These are phyloP conservation scores for Rhizoclosmatium globosum DNA, from an alignment of 192 early-diverging fungal genomes.

Conservation along the genomic window DNA sequence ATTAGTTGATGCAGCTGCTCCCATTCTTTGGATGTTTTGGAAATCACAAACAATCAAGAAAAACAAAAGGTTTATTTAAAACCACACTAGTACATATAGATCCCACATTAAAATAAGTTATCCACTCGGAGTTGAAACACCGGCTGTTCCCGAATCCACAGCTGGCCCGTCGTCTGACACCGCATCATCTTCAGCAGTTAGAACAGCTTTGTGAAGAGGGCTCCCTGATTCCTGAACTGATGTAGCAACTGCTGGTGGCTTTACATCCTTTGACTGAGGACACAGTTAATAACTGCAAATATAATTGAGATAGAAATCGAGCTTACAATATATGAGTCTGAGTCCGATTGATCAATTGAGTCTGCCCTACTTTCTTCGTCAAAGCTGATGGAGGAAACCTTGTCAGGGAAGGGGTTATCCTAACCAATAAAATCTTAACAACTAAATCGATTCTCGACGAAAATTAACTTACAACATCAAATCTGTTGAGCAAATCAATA, in stretches of 20 bases:
- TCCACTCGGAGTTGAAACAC: conserved; percentile 16
- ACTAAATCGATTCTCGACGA: neutral
- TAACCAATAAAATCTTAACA: neutral
- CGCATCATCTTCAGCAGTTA: conserved; percentile 18
- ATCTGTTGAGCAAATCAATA: conserved; percentile 8
- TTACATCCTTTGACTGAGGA: neutral
- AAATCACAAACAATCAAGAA: no score
- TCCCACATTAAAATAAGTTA: neutral
- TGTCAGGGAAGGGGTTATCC: conserved; percentile 50
- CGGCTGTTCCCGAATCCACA: conserved; percentile 30
- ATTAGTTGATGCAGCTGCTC: neutral
- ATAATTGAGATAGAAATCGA: neutral
- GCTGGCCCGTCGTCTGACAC: neutral
- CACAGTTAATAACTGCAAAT: neutral
- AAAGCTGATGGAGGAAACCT: conserved; percentile 46
- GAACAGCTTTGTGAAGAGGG: conserved; percentile 25
- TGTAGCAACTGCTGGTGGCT: neutral
- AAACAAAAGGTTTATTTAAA: no score
- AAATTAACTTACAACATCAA: conserved; percentile 7
- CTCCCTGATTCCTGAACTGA: neutral
- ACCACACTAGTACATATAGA: no score
- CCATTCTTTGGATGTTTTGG: neutral
- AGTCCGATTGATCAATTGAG: conserved; percentile 18
- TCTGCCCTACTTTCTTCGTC: conserved; percentile 31
- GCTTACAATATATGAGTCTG: conserved; percentile 2